These are phyloP conservation scores for Penicillium sp. DNA, from an alignment of 2,329 filamentous ascomycete species.

Conservation along the genomic window DNA sequence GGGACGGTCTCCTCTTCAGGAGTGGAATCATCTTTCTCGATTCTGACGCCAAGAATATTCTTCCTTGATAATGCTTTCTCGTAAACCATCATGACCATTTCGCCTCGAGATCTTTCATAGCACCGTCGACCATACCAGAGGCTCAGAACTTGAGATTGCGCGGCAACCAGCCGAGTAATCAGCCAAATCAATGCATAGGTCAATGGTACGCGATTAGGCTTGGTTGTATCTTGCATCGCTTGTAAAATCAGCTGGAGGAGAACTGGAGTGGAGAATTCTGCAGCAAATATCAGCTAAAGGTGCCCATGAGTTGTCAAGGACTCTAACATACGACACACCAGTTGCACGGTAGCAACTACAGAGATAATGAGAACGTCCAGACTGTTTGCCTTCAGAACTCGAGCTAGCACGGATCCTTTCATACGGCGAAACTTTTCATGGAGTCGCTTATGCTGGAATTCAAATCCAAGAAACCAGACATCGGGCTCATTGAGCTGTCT, in stretches of 20 bases:
- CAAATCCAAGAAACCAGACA: slow-evolving; percentile 76
- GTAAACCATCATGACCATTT: slow-evolving; percentile 82
- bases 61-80: slow-evolving; percentile 74
- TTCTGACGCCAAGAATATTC: slow-evolving; percentile 46
- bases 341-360: slow-evolving; percentile 63
- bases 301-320: too few species aligned
- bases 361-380: slow-evolving; percentile 73
- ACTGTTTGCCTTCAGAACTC: slow-evolving; percentile 74
- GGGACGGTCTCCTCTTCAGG: slow-evolving; percentile 14
- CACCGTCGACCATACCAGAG: slow-evolving; percentile 82
- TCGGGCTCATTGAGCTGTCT: slow-evolving; percentile 74
- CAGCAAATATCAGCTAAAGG: neutral
- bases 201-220: slow-evolving; percentile 58
- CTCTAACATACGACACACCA: slow-evolving; percentile 50
- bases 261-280: slow-evolving; percentile 62
- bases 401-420: slow-evolving; percentile 68
- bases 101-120: slow-evolving; percentile 81
- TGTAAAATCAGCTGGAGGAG: slow-evolving; percentile 71
- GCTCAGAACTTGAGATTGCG: slow-evolving; percentile 67
- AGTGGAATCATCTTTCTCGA: slow-evolving; percentile 5
- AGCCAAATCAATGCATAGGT: slow-evolving; percentile 67
- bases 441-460: slow-evolving; percentile 77
- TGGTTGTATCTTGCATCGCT: slow-evolving; percentile 59
- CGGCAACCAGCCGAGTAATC: slow-evolving; percentile 59
- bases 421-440: slow-evolving; percentile 74